Base-by-base conservation (phyloP, 1,284 basidiomycete genomes). In the Cystobasidium pallidum region DNA sequence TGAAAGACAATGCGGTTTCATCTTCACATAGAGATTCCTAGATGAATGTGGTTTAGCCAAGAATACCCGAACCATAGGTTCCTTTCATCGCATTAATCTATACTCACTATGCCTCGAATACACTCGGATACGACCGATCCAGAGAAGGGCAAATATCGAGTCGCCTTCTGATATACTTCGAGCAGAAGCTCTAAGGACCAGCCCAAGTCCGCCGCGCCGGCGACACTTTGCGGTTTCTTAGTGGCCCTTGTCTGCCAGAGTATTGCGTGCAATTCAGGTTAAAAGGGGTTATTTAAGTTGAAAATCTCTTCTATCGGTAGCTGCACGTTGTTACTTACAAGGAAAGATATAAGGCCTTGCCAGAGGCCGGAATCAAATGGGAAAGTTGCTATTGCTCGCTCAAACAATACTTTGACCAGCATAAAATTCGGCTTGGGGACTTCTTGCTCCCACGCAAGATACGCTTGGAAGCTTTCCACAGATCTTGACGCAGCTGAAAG, bases 381-480 rank as follows among this genome's bases (percentile, higher is more conserved):
- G 24, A 34, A 34, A n/a, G 28, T 1, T 8, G 2, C 49, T 26
- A 93, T 87, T 0, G 91, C 88, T 11, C 92, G 86, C 79, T 94
- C 91, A 77, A 89, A 91, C 0, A 92, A 82, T 1, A 84, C 84
- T 3, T 82, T 81, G 32, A 89, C 83, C 7, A 92, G 82, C 45
- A 84, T 83, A 3, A 86, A 75, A 77, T 93, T 88, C 0, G 88
- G 87, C 63, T 84, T 83, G 78, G 86, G 89, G 36, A 85, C 84
- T 59, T 81, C 77, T 39, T 86, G 85, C 78, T 92, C 91, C 70
- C 85, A 85, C 0, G 84, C 81, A 66, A 89, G 83, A 77, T 90
- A 91, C 59, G 83, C 84, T 13, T 85, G 83, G 78, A 87, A 91
- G 3, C 84, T 83, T 32, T 74, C 67, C 0, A 58, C 66, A 2